Evolutionary conservation across 345 rosid genomes (phyloP).

Genomic region (Heritiera littoralis): DNA sequence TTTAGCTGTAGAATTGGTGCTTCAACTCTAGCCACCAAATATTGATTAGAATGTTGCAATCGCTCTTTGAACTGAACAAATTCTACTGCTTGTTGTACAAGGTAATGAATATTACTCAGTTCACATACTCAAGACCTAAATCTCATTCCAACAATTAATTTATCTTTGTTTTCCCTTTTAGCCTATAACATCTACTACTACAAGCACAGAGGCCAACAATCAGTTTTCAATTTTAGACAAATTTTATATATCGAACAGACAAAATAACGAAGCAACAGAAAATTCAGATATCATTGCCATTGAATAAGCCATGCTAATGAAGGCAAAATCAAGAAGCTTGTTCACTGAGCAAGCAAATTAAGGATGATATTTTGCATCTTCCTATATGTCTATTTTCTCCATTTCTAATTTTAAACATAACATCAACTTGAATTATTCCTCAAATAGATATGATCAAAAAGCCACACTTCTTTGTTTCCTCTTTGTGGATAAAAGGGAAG

Average conservation of each 20-base stretch:
- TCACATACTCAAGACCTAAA: conserved; percentile 3
- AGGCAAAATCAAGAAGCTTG: background rate
- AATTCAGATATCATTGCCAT: background rate
- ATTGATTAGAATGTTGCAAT: conserved; percentile 80
- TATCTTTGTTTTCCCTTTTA: conserved; percentile 2
- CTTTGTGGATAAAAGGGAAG: conserved; percentile 1
- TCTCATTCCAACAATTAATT: conserved; percentile 5
- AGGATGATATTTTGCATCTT: no score
- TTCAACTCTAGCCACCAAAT: conserved; percentile 74
- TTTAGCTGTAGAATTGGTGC: conserved; percentile 70
- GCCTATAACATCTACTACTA: background rate
- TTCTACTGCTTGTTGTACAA: conserved; percentile 72
- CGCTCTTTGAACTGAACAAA: conserved; percentile 92
- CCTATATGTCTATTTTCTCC: background rate
- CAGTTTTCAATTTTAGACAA: background rate
- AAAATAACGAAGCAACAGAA: background rate
- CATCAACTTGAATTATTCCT: background rate
- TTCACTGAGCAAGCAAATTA: background rate
- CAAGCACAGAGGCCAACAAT: background rate
- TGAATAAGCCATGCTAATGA: background rate
- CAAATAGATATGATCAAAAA: background rate
- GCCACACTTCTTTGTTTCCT: background rate
- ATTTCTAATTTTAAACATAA: background rate
- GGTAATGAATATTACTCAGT: conserved; percentile 16
- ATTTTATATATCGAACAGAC: background rate